These are phyloP conservation scores for Mesembryanthemum crystallinum DNA, from an alignment of 148 eudicot genomes.

Conservation along the genomic window DNA sequence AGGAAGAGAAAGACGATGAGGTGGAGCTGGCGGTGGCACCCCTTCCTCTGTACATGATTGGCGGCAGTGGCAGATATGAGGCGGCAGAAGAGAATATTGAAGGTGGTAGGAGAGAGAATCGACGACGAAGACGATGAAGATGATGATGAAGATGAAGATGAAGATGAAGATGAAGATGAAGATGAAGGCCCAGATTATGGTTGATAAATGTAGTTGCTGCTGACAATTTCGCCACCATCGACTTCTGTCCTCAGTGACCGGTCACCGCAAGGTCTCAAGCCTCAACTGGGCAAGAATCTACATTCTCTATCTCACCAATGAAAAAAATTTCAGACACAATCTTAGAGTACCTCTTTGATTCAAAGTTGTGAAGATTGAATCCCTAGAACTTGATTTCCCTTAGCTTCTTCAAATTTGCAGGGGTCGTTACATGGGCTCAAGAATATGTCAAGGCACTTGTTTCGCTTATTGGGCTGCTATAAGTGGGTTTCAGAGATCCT, in stretches of 20 bases:
- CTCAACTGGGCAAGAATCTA: no score
- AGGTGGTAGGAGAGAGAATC: neutral
- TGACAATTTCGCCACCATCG: conserved; percentile 14
- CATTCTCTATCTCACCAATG: no score
- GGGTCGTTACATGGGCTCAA: no score
- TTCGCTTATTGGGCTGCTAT: no score
- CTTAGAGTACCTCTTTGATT: no score
- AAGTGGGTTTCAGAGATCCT: no score
- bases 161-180: neutral
- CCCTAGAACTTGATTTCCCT: no score
- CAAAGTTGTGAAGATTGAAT: no score
- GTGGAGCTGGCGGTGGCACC: neutral
- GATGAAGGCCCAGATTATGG: neutral
- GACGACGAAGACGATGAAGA: neutral
- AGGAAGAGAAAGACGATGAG: conserved; percentile 33
- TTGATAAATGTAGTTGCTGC: neutral
- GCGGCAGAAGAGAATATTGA: neutral
- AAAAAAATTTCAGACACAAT: no score
- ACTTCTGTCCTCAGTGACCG: neutral
- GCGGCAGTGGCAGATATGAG: neutral
- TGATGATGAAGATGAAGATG: neutral
- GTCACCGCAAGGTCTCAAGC: no score
- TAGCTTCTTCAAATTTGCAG: no score
- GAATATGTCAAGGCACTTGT: no score
- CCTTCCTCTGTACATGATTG: neutral